Evolutionary conservation across 2,329 filamentous ascomycete genomes (phyloP).

Genomic region (Metarhizium sp.): DNA sequence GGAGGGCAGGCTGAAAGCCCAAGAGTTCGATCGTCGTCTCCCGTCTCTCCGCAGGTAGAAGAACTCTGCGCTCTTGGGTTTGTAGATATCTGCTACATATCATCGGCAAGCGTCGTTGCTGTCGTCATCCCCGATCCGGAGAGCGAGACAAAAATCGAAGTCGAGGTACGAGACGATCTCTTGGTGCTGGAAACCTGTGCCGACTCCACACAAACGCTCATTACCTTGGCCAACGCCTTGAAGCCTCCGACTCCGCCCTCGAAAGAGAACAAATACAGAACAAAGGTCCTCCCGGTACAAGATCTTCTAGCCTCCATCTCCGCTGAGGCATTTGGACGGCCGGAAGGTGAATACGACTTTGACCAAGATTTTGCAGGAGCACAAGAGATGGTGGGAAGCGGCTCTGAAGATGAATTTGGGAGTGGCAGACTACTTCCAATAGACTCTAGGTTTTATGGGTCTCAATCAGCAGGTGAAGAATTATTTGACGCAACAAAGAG

Average conservation of each 20-base stretch:
- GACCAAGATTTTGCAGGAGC: slow-evolving; percentile 53
- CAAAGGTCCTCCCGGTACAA: slow-evolving; percentile 74
- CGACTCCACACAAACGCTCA: slow-evolving; percentile 90
- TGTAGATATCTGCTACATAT: slow-evolving; percentile 80
- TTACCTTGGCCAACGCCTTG: slow-evolving; percentile 68
- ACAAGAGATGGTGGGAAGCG: slow-evolving; percentile 35
- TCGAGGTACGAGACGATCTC: slow-evolving; percentile 77
- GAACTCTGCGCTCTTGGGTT: slow-evolving; percentile 60
- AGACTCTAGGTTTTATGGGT: slow-evolving; percentile 39
- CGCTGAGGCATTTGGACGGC: slow-evolving; percentile 66
- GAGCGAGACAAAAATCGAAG: slow-evolving; percentile 54
- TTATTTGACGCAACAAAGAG: slow-evolving; percentile 37
- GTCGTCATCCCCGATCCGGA: slow-evolving; percentile 45
- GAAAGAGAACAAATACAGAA: slow-evolving; percentile 77
- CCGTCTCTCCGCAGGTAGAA: slow-evolving; percentile 40
- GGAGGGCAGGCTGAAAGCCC: slow-evolving; percentile 8
- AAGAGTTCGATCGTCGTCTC: slow-evolving; percentile 19
- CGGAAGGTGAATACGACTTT: slow-evolving; percentile 52
- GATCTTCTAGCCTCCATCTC: slow-evolving; percentile 87
- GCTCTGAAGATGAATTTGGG: slow-evolving; percentile 20
- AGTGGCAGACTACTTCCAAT: slow-evolving; percentile 26
- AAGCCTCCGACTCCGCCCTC: slow-evolving; percentile 76
- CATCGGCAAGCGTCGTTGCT: slow-evolving; percentile 63
- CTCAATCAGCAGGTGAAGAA: slow-evolving; percentile 32
- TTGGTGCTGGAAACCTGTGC: slow-evolving; percentile 91